A percentile compares a stretch with the other conserved stretches of the same genome.
Conservation (phyloP, 2,329 filamentous ascomycete species). For the Neofusicoccum laricinum region DNA sequence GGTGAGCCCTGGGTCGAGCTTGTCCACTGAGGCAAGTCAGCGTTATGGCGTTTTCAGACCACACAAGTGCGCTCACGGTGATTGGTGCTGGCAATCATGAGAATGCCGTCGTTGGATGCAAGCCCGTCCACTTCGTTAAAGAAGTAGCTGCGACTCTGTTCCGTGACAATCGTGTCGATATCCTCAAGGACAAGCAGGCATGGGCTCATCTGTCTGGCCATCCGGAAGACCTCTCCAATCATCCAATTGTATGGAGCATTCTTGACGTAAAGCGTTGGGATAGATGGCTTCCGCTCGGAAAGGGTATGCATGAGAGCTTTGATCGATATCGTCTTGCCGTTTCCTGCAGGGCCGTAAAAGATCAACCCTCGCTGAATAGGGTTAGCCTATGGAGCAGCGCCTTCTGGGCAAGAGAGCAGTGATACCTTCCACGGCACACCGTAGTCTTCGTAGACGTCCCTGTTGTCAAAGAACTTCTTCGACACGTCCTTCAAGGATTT, state of each 20-base stretch:
- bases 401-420: background rate
- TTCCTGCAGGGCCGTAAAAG: slow-evolving; percentile 63
- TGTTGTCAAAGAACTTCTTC: slow-evolving; percentile 60
- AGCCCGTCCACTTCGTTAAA: slow-evolving; percentile 71
- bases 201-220: slow-evolving; percentile 61
- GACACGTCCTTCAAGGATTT: slow-evolving; percentile 62
- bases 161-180: slow-evolving; percentile 63
- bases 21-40: slow-evolving; percentile 51
- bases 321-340: slow-evolving; percentile 69
- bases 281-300: slow-evolving; percentile 50
- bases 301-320: slow-evolving; percentile 68
- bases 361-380: slow-evolving; percentile 58
- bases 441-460: slow-evolving; percentile 58
- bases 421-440: slow-evolving; percentile 64
- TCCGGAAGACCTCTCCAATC: slow-evolving; percentile 36
- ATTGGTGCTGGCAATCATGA: slow-evolving; percentile 67
- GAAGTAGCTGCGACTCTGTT: slow-evolving; percentile 64
- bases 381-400: slow-evolving; percentile 33
- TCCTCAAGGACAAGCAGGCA: slow-evolving; percentile 73
- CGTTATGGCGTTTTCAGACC: background rate
- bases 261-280: slow-evolving; percentile 58
- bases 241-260: slow-evolving; percentile 35
- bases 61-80: slow-evolving; percentile 28
- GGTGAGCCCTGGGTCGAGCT: slow-evolving; percentile 62
- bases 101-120: slow-evolving; percentile 66